Evolutionary conservation across 441 rosid species (phyloP).

Genomic region (Rhodomyrtus psidioides): DNA sequence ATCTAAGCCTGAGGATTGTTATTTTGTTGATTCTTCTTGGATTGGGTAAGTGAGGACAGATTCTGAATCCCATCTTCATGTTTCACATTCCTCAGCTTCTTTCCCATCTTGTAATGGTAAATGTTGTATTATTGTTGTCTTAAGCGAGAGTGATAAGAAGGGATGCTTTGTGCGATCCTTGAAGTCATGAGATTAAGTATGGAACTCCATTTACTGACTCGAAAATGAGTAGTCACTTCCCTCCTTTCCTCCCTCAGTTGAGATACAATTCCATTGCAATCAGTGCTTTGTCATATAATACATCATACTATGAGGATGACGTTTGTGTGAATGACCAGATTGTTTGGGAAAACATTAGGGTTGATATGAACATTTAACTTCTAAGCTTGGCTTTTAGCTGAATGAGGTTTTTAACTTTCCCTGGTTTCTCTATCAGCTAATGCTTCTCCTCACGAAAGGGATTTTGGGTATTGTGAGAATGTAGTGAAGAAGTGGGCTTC

Average conservation of each 20-base stretch:
- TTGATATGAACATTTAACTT: background rate
- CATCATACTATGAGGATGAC: background rate
- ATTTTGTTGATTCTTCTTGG: constrained; percentile 34
- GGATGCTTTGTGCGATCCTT: background rate
- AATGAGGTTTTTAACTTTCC: background rate
- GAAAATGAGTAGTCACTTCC: background rate
- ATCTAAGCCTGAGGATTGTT: constrained; percentile 23
- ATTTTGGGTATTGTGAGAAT: constrained; percentile 56
- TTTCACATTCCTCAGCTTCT: background rate
- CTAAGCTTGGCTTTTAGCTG: background rate
- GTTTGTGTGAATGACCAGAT: background rate
- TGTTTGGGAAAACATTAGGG: background rate
- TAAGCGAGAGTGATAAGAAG: background rate
- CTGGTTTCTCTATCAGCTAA: constrained; percentile 25
- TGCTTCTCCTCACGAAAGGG: constrained; percentile 30
- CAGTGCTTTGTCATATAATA: background rate
- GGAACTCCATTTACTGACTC: background rate
- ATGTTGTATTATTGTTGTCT: background rate
- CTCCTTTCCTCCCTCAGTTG: background rate
- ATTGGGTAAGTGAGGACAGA: constrained; percentile 32
- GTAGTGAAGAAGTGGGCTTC: constrained; percentile 64
- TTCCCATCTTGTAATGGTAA: background rate
- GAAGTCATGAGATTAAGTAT: background rate
- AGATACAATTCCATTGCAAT: background rate
- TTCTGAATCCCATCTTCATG: background rate